Base-by-base conservation (phyloP, 2,329 filamentous ascomycete genomes). In the Lachnum nothofagi region DNA sequence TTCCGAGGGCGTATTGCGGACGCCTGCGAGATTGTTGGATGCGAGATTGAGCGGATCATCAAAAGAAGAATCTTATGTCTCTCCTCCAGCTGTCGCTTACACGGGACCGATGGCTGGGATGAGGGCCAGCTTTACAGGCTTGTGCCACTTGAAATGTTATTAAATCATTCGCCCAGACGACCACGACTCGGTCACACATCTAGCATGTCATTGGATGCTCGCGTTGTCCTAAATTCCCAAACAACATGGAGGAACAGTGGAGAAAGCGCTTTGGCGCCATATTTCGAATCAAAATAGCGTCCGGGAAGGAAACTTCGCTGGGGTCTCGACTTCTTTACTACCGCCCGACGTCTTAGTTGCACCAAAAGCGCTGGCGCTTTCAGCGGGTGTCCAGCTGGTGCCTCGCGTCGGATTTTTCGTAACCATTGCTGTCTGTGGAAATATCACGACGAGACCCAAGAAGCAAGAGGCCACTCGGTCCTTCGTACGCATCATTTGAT, bases 1-100 rank as follows among this genome's bases (percentile, higher is more conserved):
- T 39, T 39, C 37, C 37, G 19, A 10, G 34, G 6, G n/a, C 5
- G n/a, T 6, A 16, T 14, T 37, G 7, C 6, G 19, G 34, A 22
- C 7, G 4, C 34, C 17, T 3, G 17, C 9, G 9, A 17, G n/a
- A n/a, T 33, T n/a, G n/a, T n/a, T n/a, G n/a, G n/a, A n/a, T 3
- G 17, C 9, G 9, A 17, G n/a, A 27, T 6, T 27, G 34, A 4
- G 20, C 16, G 33, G 42, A 45, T 45, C 42, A 31, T 25, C 44
- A 42, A 41, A 44, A 42, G 44, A 47, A 35, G 44, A 37, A 47
- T 47, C 33, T 39, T 37, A 39, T 39, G 25, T 46, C 34, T 39
- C 12, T 37, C 33, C 37, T 47, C 29, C 10, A 17, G 33, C 29
- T 37, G 42, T 25, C 37, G 37, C 37, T 39, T 39, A 39, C 20